A percentile compares a stretch with the other conserved stretches of the same genome.
These are phyloP conservation scores for Aspergillus niger DNA, from an alignment of 2,329 filamentous ascomycete species.

Conservation along the genomic window DNA sequence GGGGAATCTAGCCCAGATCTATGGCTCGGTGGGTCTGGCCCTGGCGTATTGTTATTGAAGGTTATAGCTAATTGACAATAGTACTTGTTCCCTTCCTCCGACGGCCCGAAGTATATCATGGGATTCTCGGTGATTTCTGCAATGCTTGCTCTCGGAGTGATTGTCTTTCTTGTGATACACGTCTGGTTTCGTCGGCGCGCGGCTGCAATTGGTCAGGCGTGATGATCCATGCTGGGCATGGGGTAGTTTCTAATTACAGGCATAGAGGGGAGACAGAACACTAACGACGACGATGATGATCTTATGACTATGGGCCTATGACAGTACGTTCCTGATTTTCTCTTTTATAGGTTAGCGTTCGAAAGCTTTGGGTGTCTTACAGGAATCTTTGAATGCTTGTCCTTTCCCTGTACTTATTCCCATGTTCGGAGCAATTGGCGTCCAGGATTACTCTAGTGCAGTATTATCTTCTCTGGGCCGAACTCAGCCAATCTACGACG, in stretches of 20 bases:
- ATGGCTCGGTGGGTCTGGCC: constrained; percentile 38
- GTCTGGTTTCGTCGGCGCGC: constrained; percentile 15
- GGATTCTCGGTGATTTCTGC: constrained; percentile 43
- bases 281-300: too few relatives aligned
- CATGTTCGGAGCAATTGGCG: too few relatives aligned
- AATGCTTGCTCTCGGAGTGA: constrained; percentile 34
- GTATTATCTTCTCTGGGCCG: too few relatives aligned
- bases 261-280: too few relatives aligned
- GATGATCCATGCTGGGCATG: neutral
- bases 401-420: too few relatives aligned
- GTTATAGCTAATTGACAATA: neutral
- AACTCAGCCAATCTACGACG: too few relatives aligned
- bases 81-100: constrained; percentile 53
- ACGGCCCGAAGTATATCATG: constrained; percentile 53
- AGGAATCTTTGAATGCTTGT: too few relatives aligned
- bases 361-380: too few relatives aligned
- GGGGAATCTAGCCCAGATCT: constrained; percentile 59
- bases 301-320: neutral
- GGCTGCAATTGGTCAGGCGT: neutral
- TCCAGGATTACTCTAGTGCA: too few relatives aligned
- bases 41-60: too few relatives aligned
- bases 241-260: too few relatives aligned
- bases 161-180: constrained; percentile 31
- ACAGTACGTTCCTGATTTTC: neutral
- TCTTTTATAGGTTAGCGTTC: too few relatives aligned